Percentiles rank a stretch among this genome's conserved stretches.
phyloP scores from a whole-genome alignment of 1,139 yeast genomes.

The Citeromyces hawaiiensis region DNA sequence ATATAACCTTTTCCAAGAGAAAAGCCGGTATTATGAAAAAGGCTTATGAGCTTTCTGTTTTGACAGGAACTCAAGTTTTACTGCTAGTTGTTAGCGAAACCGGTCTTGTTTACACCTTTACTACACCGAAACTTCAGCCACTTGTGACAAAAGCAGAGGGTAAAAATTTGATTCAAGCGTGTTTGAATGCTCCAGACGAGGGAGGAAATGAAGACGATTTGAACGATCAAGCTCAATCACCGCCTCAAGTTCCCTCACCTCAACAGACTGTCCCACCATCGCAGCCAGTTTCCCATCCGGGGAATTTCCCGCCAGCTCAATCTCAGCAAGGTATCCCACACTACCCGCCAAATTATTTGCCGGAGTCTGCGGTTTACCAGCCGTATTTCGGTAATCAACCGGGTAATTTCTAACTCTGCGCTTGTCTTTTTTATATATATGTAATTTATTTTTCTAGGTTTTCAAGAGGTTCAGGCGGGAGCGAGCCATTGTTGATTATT shows the following conservation, averaged over 20 bases:
- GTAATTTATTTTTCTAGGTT: slow-evolving; percentile 1
- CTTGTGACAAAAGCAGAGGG: slow-evolving; percentile 96
- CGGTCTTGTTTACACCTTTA: slow-evolving; percentile 95
- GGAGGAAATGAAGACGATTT: slow-evolving; percentile 56
- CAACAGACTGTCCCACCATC: slow-evolving; percentile 11
- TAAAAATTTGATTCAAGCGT: slow-evolving; percentile 90
- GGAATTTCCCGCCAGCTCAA: slow-evolving; percentile 16
- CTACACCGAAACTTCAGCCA: slow-evolving; percentile 96
- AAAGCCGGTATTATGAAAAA: slow-evolving; percentile 98
- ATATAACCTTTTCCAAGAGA: slow-evolving; percentile 92
- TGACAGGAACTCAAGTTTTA: slow-evolving; percentile 94
- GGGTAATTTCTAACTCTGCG: slow-evolving; percentile 18
- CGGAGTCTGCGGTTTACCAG: slow-evolving; percentile 36
- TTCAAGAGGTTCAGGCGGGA: no score
- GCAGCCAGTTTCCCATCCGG: slow-evolving; percentile 9
- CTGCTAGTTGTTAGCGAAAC: slow-evolving; percentile 92
- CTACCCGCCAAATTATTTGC: slow-evolving; percentile 7
- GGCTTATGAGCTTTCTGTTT: slow-evolving; percentile 90
- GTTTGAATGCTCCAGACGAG: slow-evolving; percentile 89
- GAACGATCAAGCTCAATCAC: slow-evolving; percentile 12
- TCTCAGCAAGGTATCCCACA: slow-evolving; percentile 20
- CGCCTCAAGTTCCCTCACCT: slow-evolving; percentile 13
- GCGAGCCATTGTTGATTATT: no score
- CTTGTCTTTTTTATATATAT: background rate
- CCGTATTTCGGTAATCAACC: slow-evolving; percentile 44